phyloP scores from a whole-genome alignment of 495 filamentous ascomycete genomes.

The Penicillium simplicissimum region DNA sequence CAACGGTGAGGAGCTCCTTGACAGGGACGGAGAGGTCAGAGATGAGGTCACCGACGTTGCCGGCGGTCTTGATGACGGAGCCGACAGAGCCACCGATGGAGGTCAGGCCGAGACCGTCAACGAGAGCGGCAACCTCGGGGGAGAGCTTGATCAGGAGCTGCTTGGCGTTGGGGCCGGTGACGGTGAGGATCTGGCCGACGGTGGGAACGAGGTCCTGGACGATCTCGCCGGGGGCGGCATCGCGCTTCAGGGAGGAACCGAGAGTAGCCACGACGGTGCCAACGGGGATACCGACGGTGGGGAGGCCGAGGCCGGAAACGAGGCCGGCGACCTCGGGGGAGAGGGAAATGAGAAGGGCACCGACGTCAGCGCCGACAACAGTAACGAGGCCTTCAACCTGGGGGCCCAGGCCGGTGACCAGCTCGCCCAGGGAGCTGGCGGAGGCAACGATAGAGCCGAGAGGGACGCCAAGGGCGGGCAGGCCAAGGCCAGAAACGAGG shows the following conservation, averaged over 20 bases:
- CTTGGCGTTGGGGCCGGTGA: conserved; percentile 38
- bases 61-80: conserved; percentile 31
- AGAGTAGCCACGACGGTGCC: conserved; percentile 28
- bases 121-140: conserved; percentile 33
- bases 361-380: conserved; percentile 33
- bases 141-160: conserved; percentile 37
- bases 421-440: conserved; percentile 31
- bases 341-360: conserved; percentile 34
- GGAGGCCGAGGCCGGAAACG: conserved; percentile 35
- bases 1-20: conserved; percentile 36
- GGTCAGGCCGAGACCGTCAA: conserved; percentile 34
- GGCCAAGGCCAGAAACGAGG: conserved; percentile 30
- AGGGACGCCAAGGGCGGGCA: conserved; percentile 24
- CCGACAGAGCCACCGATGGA: conserved; percentile 31
- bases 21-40: conserved; percentile 34
- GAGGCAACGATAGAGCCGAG: conserved; percentile 31
- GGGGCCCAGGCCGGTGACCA: conserved; percentile 34
- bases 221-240: conserved; percentile 26
- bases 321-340: conserved; percentile 37
- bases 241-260: conserved; percentile 30
- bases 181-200: conserved; percentile 31
- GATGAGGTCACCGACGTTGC: conserved; percentile 40
- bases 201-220: conserved; percentile 37
- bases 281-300: conserved; percentile 30
- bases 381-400: conserved; percentile 33